Evolutionary conservation across 1,139 yeast genomes (phyloP), one percentile per base, ranked within the genome.

Genomic region (Barnettozyma hawaiiensis): DNA sequence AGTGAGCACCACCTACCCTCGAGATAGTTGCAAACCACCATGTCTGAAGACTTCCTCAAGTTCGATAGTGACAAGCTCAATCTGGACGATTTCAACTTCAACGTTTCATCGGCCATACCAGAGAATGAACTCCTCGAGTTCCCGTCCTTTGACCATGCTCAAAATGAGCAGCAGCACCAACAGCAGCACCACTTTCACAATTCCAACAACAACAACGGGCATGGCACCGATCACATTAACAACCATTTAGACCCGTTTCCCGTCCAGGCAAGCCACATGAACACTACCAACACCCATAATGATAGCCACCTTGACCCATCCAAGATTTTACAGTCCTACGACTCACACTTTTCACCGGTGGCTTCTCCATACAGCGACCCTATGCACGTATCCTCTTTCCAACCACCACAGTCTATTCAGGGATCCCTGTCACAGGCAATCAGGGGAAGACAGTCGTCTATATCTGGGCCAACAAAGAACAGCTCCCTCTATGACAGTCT

Each of bases 111-210:
- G 2, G 48, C 59, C 2, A 56, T 56, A 16, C 60, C 59, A 5
- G 60, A 56, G 45, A 47, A 55, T 26, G 60, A 56, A 28, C 47
- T 56, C 11, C 35, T 56, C n/a, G 59, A 56, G 21, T 54, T 53
- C 19, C 15, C 49, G 5, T 22, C 31, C 16, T 36, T 37, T 10
- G 35, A 32, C 18, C 22, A 22, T 10, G 18, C 14, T 11, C 39
- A 40, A 11, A 31, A 27, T 15, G 28, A 11, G 8, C n/a, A n/a
- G n/a, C n/a, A n/a, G n/a, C n/a, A n/a, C n/a, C n/a, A n/a, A n/a
- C n/a, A n/a, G n/a, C n/a, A n/a, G n/a, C 31, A 27, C 33, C 16
- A 37, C 32, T 28, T 21, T 41, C 20, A 34, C 40, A 35, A 23
- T 26, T 12, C 14, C 16, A 26, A 39, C 12, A 29, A 27, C 27